Evolutionary conservation across 2,329 filamentous ascomycete genomes (phyloP), one percentile per base, ranked within the genome.

Genomic region (Talaromyces marneffei): DNA sequence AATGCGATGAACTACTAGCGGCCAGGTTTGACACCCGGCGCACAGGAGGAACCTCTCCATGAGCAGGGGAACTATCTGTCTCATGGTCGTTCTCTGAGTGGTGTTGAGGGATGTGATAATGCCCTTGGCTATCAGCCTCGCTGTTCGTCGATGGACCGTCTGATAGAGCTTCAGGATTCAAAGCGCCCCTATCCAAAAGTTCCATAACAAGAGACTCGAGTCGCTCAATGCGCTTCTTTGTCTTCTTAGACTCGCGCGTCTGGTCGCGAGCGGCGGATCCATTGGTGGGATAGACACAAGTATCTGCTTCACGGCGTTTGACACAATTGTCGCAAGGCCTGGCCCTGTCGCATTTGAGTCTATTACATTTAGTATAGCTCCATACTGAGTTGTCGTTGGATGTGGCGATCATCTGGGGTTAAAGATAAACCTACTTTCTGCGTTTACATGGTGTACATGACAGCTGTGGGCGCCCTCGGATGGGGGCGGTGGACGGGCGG

Each of bases 371-470:
- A 55, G 52, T 40, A 29, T 4, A 58, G 14, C 42, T 31, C 35
- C 2, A 14, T 25, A 10, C 20, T 37, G 29, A 39, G 12, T 3
- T 2, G 4, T 3, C 23, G 18, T 40, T 10, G 23, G 16, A 16
- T 29, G 52, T 12, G 14, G 9, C 33, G 33, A 44, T 8, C 20
- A 16, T 46, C 18, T 31, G 25, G 2, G 39, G 20, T 37, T 20
- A 31, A 42, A 35, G 12, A 23, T 23, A 18, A 16, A 63, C 57
- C 23, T 63, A 63, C 61, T 63, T 63, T 60, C 57, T 59, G 42
- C 57, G 57, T 50, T 63, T 63, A 57, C 61, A 63, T 37, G 61
- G 57, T 18, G 61, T 63, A 39, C 61, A 63, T 37, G 61, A 63
- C 31, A 63, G 61, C 42, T 63, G 61, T 33, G 61, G 61, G 10